Evolutionary conservation across 768 basidiomycete species (phyloP).

Genomic region (Russula olivacea): DNA sequence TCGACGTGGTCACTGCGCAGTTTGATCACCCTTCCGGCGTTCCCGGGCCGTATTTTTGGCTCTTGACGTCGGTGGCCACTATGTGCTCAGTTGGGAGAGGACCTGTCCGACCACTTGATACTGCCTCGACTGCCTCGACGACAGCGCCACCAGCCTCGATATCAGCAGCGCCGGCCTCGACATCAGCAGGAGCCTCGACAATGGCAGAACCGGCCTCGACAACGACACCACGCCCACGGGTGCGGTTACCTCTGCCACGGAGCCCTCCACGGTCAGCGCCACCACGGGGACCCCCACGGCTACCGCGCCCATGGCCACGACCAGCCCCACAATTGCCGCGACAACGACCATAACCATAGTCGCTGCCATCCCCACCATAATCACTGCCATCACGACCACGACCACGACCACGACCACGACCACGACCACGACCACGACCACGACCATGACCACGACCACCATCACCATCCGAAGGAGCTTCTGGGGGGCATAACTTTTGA

Average conservation of each 20-base stretch:
- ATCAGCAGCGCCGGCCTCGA: background rate
- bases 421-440: constrained; percentile 1
- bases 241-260: background rate
- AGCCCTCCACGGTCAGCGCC: background rate
- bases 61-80: constrained; percentile 57
- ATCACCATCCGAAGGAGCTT: background rate
- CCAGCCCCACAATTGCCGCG: background rate
- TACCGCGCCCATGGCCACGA: background rate
- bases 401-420: too few species aligned
- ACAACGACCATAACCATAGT: background rate
- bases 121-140: background rate
- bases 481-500: background rate
- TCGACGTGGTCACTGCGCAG: constrained; percentile 56
- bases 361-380: background rate
- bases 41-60: constrained; percentile 57
- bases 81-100: constrained; percentile 34
- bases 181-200: too few species aligned
- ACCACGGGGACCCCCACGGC: background rate
- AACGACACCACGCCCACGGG: background rate
- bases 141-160: background rate
- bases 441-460: too few species aligned
- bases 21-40: constrained; percentile 41
- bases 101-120: background rate
- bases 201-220: background rate
- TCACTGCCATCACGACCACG: background rate